Base-by-base conservation (phyloP, 1,284 basidiomycete genomes). In the Tilletia horrida region DNA sequence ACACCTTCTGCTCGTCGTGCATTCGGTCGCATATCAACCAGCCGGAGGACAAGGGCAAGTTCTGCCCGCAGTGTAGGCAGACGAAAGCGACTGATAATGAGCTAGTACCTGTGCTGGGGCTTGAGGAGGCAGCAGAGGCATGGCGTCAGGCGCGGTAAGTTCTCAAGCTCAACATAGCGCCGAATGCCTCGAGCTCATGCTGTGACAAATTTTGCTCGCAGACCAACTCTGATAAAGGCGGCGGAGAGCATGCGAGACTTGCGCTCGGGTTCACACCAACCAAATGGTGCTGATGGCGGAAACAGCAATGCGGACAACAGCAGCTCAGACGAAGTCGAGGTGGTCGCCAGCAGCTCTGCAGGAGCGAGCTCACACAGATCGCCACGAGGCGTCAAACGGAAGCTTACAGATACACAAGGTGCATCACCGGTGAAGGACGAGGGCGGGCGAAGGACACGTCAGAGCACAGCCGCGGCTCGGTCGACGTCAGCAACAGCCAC, bases 11-110 rank as follows among this genome's bases (percentile, higher is more conserved):
- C 73, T 79, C 77, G 14, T 66, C 67, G 13, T 81, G 79, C 66
- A 77, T 81, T 14, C 77, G 79, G 21, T 77, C 70, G 14, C 75
- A 77, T 59, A 79, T 81, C 70, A 81, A 81, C 52, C 77, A 81
- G 65, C 69, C 76, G 2, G 73, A 76, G 27, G 74, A 70, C 35
- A 63, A 57, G 27, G 75, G 79, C 13, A 63, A 70, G 31, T 76
- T 77, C 67, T 81, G 79, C 63, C 79, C 79, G 65, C 77, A 78
- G 47, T 81, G 79, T 57, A 69, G 77, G 13, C 74, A 76, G 64
- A 78, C 72, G 25, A 80, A 80, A 61, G 79, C 76, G 0, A 76
- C 74, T 65, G 79, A 81, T 48, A 71, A 73, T 13, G 76, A 79
- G 48, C 67, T 81, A 13, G 65, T 77, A 43, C 74, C 76, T 0